These are phyloP conservation scores for Oldenlandia corymbosa DNA, from an alignment of 257 asterid genomes.

Conservation along the genomic window DNA sequence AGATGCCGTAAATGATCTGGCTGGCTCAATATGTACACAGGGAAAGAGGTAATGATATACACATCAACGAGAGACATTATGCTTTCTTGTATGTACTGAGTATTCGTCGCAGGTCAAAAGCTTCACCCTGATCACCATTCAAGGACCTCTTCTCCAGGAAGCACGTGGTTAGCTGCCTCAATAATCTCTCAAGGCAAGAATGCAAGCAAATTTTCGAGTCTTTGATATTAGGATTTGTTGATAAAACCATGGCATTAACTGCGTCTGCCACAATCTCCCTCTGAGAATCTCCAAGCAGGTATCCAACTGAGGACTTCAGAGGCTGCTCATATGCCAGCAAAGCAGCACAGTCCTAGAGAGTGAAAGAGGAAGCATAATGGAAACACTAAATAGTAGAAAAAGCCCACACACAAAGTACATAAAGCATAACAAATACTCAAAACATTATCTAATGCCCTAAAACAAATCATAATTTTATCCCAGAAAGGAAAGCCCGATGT, in stretches of 20 bases:
- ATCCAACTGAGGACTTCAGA: slow-evolving; percentile 62
- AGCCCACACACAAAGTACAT: not conserved
- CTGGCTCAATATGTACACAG: slow-evolving; percentile 21
- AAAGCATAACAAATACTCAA: not conserved
- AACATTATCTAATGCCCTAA: too few species aligned
- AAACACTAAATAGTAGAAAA: not conserved
- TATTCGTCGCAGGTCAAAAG: slow-evolving; percentile 58
- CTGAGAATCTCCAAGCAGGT: slow-evolving; percentile 72
- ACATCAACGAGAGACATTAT: slow-evolving; percentile 7
- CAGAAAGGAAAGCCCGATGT: not conserved
- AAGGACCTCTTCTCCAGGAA: slow-evolving; percentile 64
- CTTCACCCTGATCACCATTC: slow-evolving; percentile 82
- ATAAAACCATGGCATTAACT: slow-evolving; percentile 59
- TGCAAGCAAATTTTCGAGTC: slow-evolving; percentile 48
- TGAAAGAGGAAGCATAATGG: slow-evolving; percentile 1
- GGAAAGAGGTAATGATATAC: not conserved
- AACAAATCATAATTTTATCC: not conserved
- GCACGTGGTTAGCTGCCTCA: slow-evolving; percentile 76
- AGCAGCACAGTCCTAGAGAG: slow-evolving; percentile 79
- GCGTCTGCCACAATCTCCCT: slow-evolving; percentile 94
- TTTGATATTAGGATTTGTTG: slow-evolving; percentile 53
- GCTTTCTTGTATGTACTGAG: slow-evolving; percentile 45
- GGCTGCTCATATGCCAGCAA: slow-evolving; percentile 84
- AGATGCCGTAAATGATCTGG: not conserved
- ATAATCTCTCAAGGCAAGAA: slow-evolving; percentile 71